Conservation (phyloP, 1,284 basidiomycete species). For the Pulchroboletus neoregius region DNA sequence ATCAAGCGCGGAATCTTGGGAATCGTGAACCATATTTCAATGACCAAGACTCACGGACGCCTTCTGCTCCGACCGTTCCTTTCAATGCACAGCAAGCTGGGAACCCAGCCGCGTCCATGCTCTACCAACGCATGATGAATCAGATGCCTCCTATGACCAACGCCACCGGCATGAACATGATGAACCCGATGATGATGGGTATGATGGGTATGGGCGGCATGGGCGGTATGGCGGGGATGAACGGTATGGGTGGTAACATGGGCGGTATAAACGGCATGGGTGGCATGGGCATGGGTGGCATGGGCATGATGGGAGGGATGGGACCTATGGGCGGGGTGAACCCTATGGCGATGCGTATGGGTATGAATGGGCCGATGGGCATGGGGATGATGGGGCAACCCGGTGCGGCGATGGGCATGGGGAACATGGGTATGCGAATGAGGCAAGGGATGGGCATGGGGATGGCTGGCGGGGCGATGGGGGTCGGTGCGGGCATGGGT, state of each 20-base stretch:
- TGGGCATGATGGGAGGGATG: constrained; percentile 38
- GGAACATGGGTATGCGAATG: constrained; percentile 34
- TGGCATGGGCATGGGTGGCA: constrained; percentile 38
- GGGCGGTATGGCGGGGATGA: constrained; percentile 27
- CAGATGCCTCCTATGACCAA: constrained; percentile 46
- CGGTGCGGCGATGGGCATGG: constrained; percentile 29
- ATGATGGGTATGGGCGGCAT: constrained; percentile 39
- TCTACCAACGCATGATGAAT: constrained; percentile 56
- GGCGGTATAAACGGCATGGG: constrained; percentile 27
- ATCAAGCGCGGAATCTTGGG: constrained; percentile 40
- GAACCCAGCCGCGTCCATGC: constrained; percentile 49
- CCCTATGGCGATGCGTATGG: constrained; percentile 34
- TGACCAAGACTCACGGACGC: constrained; percentile 33
- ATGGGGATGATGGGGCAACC: constrained; percentile 33
- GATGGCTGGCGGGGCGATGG: constrained; percentile 33
- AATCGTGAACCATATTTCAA: constrained; percentile 32
- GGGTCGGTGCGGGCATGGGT: constrained; percentile 36
- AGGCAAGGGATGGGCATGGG: constrained; percentile 30
- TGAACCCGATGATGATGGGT: constrained; percentile 39
- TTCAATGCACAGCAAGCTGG: constrained; percentile 34
- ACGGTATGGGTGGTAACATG: constrained; percentile 26
- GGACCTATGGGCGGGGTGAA: constrained; percentile 35
- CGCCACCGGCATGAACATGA: constrained; percentile 32
- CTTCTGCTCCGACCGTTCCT: constrained; percentile 27
- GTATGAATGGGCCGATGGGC: constrained; percentile 36